A percentile compares a stretch with the other conserved stretches of the same genome.
Conservation (phyloP, 148 eudicot species). For the Vaccinium vitisidaea region DNA sequence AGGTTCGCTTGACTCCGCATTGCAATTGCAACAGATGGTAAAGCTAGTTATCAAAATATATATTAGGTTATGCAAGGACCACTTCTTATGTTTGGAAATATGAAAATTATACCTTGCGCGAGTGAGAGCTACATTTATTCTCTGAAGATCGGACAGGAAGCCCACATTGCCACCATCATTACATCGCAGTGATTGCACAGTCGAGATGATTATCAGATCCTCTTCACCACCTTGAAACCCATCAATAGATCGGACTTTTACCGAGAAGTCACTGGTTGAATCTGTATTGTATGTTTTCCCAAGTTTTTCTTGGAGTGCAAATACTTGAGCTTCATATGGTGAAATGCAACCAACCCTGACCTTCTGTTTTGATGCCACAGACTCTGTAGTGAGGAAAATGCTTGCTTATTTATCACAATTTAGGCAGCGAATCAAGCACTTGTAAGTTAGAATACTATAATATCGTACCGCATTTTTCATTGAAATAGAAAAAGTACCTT, state of each 20-base stretch:
- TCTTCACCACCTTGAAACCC: neutral
- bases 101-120: slow-evolving; percentile 50
- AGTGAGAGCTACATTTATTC: slow-evolving; percentile 59
- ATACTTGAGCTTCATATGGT: slow-evolving; percentile 27
- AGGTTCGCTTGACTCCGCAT: too few relatives aligned
- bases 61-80: neutral
- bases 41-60: slow-evolving; percentile 35
- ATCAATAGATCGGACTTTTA: neutral
- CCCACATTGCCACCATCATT: slow-evolving; percentile 41
- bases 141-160: slow-evolving; percentile 55
- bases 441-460: slow-evolving; percentile 17
- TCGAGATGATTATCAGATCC: slow-evolving; percentile 68
- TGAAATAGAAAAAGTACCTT: slow-evolving; percentile 20
- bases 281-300: neutral
- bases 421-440: slow-evolving; percentile 28
- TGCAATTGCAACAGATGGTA: slow-evolving; percentile 27
- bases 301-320: neutral
- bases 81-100: too few relatives aligned
- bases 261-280: neutral
- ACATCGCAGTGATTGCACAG: slow-evolving; percentile 36
- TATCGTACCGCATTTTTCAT: neutral
- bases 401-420: slow-evolving; percentile 30
- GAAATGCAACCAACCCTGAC: slow-evolving; percentile 56
- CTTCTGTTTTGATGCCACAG: slow-evolving; percentile 23
- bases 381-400: slow-evolving; percentile 19